Base-by-base conservation (phyloP, 805 yeast genomes). In the Spathaspora sp. region DNA sequence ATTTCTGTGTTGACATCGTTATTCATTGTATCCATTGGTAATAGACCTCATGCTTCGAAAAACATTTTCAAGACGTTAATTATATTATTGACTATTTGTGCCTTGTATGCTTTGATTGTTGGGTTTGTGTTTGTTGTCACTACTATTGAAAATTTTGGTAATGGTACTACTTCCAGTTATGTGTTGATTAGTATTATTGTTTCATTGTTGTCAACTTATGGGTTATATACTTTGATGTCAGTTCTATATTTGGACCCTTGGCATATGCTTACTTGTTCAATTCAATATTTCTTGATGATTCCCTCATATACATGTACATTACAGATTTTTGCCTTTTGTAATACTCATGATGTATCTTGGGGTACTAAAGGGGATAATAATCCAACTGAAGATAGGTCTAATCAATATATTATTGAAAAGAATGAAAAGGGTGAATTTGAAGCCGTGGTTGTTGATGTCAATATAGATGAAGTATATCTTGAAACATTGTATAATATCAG, bases 341-440 rank as follows among this genome's bases (percentile, higher is more conserved):
- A 93, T 67, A 93, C 97, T 2, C 98, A 93, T 70, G 99, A 93
- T 75, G 97, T 94, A 48, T 88, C 97, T 0, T 93, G 99, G 99
- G 99, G 99, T 70, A 93, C 99, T 1, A 93, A 93, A 66, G 99
- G 99, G 58, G 97, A 92, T 54, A 87, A 86, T 56, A 81, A 80
- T 54, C 86, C 83, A 45, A 65, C 68, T 39, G 80, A 82, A 17
- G 81, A 82, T 56, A 86, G 81, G 54, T 74, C 86, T 38, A 92
- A 96, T 46, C 85, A 88, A 44, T 96, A 96, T 47, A 87, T 88
- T 29, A 87, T 89, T 55, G 85, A 82, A 47, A 85, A 87, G 63
- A 86, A 86, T 54, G 94, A 87, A 50, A 80, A 86, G 52, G 96
- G 96, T 49, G 86, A 85, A 55, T 74, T 72, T 48, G 92, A 88